These are phyloP conservation scores for Arachnomyces sp. DNA, from an alignment of 2,329 filamentous ascomycete species.

Conservation along the genomic window DNA sequence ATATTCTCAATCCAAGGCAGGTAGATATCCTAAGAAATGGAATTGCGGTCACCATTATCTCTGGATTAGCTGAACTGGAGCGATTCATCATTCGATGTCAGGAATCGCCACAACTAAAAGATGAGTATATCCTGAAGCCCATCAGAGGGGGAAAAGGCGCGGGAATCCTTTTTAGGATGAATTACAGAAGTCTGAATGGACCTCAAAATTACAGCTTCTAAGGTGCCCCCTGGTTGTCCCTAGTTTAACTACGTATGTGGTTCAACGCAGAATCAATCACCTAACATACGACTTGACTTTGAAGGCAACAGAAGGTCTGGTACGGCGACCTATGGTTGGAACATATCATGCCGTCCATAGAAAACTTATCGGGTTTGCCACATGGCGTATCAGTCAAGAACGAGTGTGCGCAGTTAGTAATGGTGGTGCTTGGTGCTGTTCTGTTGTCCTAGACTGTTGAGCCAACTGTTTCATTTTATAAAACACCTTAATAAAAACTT, in stretches of 20 bases:
- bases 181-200: conserved; percentile 15
- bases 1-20: conserved; percentile 13
- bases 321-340: conserved; percentile 16
- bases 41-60: conserved; percentile 18
- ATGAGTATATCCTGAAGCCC: conserved; percentile 20
- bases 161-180: conserved; percentile 21
- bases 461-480: too few relatives aligned
- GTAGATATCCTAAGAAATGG: conserved; percentile 14
- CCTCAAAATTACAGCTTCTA: conserved; percentile 13
- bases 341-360: conserved; percentile 22
- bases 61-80: conserved; percentile 19
- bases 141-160: conserved; percentile 17
- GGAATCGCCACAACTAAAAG: conserved; percentile 9
- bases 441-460: too few relatives aligned
- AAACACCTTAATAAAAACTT: too few relatives aligned
- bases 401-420: conserved; percentile 14
- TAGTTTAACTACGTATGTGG: conserved; percentile 12
- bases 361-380: conserved; percentile 17
- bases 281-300: conserved; percentile 16
- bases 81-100: conserved; percentile 7
- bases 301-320: conserved; percentile 5
- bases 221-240: conserved; percentile 3
- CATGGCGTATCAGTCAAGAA: conserved; percentile 19
- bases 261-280: conserved; percentile 17
- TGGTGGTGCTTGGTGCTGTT: conserved; percentile 10